Percentiles rank a stretch among this genome's conserved stretches.
Evolutionary conservation across 257 asterid species (phyloP).

Genomic region (Knoxia roxburghii): DNA sequence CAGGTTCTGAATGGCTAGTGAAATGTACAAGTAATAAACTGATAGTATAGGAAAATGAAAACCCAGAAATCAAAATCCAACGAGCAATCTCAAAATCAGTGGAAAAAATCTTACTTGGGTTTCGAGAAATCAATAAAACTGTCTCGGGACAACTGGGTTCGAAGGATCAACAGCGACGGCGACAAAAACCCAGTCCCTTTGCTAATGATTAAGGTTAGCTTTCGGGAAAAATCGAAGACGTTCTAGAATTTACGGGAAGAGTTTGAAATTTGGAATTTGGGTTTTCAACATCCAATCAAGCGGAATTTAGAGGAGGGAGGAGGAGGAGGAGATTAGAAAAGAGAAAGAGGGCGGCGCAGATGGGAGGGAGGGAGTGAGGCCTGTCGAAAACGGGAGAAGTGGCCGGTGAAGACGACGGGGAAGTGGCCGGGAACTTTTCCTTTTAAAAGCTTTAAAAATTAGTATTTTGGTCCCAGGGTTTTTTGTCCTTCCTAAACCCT

Average conservation of each 20-base stretch:
- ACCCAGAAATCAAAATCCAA: neutral
- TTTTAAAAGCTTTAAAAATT: too few relatives aligned
- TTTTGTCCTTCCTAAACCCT: too few relatives aligned
- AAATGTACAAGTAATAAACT: too few relatives aligned
- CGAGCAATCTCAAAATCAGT: neutral
- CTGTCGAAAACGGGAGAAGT: too few relatives aligned
- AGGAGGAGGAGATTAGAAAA: too few relatives aligned
- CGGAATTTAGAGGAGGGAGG: neutral
- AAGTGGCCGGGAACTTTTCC: too few relatives aligned
- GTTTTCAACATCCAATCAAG: too few relatives aligned
- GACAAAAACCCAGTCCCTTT: neutral
- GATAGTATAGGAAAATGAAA: neutral
- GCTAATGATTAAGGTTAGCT: neutral
- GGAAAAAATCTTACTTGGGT: slow-evolving; percentile 8
- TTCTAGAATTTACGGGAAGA: neutral
- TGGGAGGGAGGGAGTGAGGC: too few relatives aligned
- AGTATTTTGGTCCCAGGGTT: too few relatives aligned
- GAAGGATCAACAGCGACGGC: too few relatives aligned
- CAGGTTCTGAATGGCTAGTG: too few relatives aligned
- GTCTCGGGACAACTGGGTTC: neutral
- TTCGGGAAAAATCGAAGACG: neutral
- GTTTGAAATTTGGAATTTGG: neutral
- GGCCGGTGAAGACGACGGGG: too few relatives aligned
- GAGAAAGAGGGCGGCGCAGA: neutral
- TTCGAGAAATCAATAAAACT: neutral